These are phyloP conservation scores for Zygoascus flipseniorum DNA, from an alignment of 805 yeast species.

Conservation along the genomic window DNA sequence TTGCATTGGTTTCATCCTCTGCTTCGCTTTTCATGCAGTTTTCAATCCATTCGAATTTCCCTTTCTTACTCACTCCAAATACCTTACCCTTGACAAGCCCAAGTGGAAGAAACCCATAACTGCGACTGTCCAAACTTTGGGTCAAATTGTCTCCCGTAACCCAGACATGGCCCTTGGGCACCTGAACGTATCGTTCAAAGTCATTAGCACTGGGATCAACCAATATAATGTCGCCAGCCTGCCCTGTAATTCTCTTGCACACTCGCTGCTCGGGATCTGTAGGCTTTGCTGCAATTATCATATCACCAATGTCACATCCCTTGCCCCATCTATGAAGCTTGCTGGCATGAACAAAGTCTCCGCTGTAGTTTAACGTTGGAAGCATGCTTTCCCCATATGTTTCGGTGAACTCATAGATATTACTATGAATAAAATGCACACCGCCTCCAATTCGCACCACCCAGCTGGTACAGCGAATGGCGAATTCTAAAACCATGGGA, in stretches of 20 bases:
- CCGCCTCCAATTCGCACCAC: constrained; percentile 30
- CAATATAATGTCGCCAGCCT: constrained; percentile 85
- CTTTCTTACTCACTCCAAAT: constrained; percentile 40
- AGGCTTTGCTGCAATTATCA: constrained; percentile 83
- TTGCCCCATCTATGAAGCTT: constrained; percentile 58
- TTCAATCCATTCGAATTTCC: constrained; percentile 13
- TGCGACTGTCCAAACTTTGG: constrained; percentile 80
- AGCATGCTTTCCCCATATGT: constrained; percentile 94
- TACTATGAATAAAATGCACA: constrained; percentile 56
- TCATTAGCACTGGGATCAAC: constrained; percentile 61
- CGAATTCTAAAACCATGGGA: not conserved
- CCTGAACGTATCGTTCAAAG: constrained; percentile 46
- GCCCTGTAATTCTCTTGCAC: constrained; percentile 88
- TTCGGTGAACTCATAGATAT: constrained; percentile 65
- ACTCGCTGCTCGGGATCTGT: constrained; percentile 78
- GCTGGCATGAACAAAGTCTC: constrained; percentile 70
- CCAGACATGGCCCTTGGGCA: constrained; percentile 96
- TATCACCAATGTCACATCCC: constrained; percentile 69
- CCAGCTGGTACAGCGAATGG: constrained; percentile 13
- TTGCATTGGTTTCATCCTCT: not conserved
- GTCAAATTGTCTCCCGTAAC: constrained; percentile 90
- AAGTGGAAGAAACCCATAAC: constrained; percentile 84
- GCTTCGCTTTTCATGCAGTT: constrained; percentile 2
- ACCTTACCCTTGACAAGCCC: constrained; percentile 83
- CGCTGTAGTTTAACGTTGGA: constrained; percentile 68